Conservation (phyloP, 495 filamentous ascomycete species). For the Aspergillus affinis region DNA sequence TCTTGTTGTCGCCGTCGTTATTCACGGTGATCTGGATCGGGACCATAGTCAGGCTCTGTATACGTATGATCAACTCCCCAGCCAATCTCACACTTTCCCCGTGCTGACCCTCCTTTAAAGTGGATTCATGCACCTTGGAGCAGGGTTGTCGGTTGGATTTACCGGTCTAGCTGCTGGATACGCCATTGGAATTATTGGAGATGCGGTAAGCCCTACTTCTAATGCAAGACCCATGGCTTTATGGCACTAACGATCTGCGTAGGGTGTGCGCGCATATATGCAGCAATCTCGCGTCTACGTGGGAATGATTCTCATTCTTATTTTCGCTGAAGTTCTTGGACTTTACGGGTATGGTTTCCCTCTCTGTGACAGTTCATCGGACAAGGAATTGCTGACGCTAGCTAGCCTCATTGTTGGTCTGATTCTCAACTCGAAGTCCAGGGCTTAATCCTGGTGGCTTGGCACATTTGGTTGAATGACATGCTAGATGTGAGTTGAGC, state of each 20-base stretch:
- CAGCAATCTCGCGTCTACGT: slow-evolving; percentile 93
- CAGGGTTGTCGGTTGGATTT: slow-evolving; percentile 87
- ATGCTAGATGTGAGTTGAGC: neutral
- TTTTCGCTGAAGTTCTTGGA: slow-evolving; percentile 96
- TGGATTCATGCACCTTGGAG: slow-evolving; percentile 89
- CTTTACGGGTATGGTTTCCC: slow-evolving; percentile 79
- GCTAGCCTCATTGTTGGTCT: slow-evolving; percentile 56
- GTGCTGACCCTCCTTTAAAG: slow-evolving; percentile 39
- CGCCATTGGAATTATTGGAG: slow-evolving; percentile 92
- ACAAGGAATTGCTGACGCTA: slow-evolving; percentile 19
- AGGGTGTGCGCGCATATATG: slow-evolving; percentile 94
- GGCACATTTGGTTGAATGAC: neutral
- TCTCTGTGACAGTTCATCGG: neutral
- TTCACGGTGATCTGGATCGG: slow-evolving; percentile 77
- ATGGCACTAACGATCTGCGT: neutral
- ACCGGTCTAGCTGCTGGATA: slow-evolving; percentile 96
- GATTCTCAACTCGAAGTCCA: slow-evolving; percentile 52
- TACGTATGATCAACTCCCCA: slow-evolving; percentile 52
- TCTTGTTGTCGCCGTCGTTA: slow-evolving; percentile 93
- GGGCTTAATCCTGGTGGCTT: neutral
- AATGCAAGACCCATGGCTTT: neutral
- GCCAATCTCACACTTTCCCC: neutral
- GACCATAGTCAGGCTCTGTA: slow-evolving; percentile 68
- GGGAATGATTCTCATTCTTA: slow-evolving; percentile 97
- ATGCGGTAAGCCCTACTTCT: slow-evolving; percentile 56